A percentile compares a stretch with the other conserved stretches of the same genome.
Evolutionary conservation across 192 early-diverging fungal genomes (phyloP).

Genomic region (Backusella sp.): DNA sequence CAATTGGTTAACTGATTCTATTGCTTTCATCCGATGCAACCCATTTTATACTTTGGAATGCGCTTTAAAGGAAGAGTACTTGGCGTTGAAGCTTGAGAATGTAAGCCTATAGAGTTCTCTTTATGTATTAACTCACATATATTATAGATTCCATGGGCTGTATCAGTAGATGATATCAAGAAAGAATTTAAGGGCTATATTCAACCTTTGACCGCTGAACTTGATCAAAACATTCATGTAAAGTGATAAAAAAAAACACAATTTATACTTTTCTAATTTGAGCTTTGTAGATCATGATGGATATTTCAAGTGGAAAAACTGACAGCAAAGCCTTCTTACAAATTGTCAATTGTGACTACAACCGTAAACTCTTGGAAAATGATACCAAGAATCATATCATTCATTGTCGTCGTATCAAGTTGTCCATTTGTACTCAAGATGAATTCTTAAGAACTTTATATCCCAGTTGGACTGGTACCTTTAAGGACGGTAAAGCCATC

Average conservation of each 20-base stretch:
- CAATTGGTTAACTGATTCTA: neutral
- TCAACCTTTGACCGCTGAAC: neutral
- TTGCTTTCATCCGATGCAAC: neutral
- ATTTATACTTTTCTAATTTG: neutral
- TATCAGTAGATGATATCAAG: neutral
- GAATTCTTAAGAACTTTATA: neutral
- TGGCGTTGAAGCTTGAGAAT: neutral
- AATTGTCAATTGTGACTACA: neutral
- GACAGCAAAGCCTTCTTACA: neutral
- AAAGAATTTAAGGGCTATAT: neutral
- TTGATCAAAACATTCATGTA: constrained; percentile 24
- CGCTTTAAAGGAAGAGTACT: neutral
- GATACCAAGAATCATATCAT: neutral
- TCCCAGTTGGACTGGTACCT: neutral
- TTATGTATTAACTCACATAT: neutral
- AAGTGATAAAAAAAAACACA: constrained; percentile 12
- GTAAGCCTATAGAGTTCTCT: neutral
- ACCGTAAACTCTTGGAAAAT: neutral
- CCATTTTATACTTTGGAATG: neutral
- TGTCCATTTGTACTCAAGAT: neutral
- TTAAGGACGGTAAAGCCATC: neutral
- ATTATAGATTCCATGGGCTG: neutral
- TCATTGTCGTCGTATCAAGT: neutral
- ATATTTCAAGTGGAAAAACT: neutral
- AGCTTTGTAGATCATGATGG: neutral